Evolutionary conservation across 164 flowering plant genomes (phyloP).

Genomic region (Vitis riparia): DNA sequence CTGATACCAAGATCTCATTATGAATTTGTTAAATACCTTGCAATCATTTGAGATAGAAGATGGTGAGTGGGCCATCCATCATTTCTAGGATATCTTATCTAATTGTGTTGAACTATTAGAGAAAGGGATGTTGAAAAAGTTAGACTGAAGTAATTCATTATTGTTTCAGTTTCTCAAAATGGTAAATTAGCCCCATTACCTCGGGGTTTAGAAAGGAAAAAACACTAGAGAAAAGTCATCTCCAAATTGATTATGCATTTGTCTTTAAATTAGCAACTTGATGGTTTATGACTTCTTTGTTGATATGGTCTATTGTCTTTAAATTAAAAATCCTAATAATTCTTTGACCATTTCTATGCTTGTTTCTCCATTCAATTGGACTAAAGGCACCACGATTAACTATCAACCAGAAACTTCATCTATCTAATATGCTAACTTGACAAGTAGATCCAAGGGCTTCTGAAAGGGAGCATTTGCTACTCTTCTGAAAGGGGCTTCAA

Average conservation of each 20-base stretch:
- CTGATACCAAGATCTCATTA: conserved; percentile 66
- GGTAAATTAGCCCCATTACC: conserved; percentile 68
- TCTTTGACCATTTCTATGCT: too few relatives aligned
- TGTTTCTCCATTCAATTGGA: too few relatives aligned
- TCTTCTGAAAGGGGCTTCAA: conserved; percentile 59
- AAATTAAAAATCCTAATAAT: too few relatives aligned
- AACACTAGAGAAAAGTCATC: too few relatives aligned
- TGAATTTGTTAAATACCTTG: conserved; percentile 64
- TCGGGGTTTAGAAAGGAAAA: conserved; percentile 41
- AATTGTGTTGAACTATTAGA: background rate
- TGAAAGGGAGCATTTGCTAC: conserved; percentile 72
- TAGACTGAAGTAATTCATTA: conserved; percentile 5
- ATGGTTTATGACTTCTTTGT: too few relatives aligned
- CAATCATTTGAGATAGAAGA: conserved; percentile 67
- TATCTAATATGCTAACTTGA: conserved; percentile 8
- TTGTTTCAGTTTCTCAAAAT: conserved; percentile 62
- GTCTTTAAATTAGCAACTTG: too few relatives aligned
- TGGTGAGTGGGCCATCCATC: conserved; percentile 49
- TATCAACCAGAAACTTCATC: too few relatives aligned
- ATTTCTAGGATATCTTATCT: background rate
- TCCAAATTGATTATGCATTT: too few relatives aligned
- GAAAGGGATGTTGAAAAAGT: background rate
- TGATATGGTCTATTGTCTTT: too few relatives aligned
- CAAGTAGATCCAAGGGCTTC: conserved; percentile 65
- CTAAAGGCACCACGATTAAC: too few relatives aligned